phyloP scores from a whole-genome alignment of 2,329 filamentous ascomycete genomes.

The Nothomitra cinnamomea region DNA sequence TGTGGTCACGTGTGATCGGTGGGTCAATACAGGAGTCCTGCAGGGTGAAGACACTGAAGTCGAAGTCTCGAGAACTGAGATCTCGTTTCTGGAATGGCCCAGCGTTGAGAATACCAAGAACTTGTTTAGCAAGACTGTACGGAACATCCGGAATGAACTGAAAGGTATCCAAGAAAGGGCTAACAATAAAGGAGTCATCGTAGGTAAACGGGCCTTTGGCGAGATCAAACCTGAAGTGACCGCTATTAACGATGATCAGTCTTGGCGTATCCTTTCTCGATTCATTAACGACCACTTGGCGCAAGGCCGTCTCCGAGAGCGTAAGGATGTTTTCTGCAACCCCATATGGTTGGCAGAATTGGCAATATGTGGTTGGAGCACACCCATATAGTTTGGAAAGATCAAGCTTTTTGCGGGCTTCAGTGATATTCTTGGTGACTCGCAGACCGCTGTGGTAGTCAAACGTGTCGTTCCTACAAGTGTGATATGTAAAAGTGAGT shows the following conservation, averaged over 20 bases:
- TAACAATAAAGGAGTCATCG: slow-evolving; percentile 73
- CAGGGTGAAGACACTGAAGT: slow-evolving; percentile 22
- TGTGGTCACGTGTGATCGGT: slow-evolving; percentile 17
- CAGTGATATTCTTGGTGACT: slow-evolving; percentile 50
- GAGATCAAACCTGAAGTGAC: slow-evolving; percentile 85
- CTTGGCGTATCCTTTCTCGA: slow-evolving; percentile 42
- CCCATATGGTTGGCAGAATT: slow-evolving; percentile 61
- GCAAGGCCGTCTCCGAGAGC: slow-evolving; percentile 63
- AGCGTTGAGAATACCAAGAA: slow-evolving; percentile 28
- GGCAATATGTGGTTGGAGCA: slow-evolving; percentile 64
- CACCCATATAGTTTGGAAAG: slow-evolving; percentile 67
- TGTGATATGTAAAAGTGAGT: slow-evolving; percentile 67
- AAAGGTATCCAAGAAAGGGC: slow-evolving; percentile 71
- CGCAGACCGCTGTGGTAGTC: slow-evolving; percentile 57
- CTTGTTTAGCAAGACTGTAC: slow-evolving; percentile 34
- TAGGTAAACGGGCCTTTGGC: slow-evolving; percentile 82
- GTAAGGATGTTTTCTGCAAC: slow-evolving; percentile 60
- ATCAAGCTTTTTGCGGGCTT: slow-evolving; percentile 50
- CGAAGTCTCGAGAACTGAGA: slow-evolving; percentile 18
- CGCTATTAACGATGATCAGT: slow-evolving; percentile 71
- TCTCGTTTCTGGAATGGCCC: slow-evolving; percentile 21
- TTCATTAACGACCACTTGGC: slow-evolving; percentile 44
- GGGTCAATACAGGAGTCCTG: slow-evolving; percentile 34
- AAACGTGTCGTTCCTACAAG: slow-evolving; percentile 59
- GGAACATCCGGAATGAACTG: slow-evolving; percentile 66